phyloP scores from a whole-genome alignment of 768 basidiomycete genomes.

The Pseudohyphozyma bogoriensis region DNA sequence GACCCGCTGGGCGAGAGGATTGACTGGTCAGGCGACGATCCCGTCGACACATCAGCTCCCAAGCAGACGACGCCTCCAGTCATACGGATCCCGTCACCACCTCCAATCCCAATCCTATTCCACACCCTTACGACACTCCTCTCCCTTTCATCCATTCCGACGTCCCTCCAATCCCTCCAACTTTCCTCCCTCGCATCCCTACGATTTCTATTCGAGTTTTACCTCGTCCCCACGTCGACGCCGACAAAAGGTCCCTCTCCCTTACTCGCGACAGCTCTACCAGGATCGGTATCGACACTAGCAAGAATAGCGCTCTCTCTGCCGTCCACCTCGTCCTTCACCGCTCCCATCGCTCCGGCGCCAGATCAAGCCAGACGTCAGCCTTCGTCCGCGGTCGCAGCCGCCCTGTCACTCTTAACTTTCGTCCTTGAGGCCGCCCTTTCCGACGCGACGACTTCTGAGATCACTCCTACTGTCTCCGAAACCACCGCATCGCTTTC shows the following conservation, averaged over 20 bases:
- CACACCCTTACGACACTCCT: slow-evolving; percentile 72
- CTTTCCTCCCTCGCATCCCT: slow-evolving; percentile 13
- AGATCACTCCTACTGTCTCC: slow-evolving; percentile 50
- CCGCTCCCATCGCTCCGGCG: neutral
- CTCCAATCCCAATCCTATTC: slow-evolving; percentile 58
- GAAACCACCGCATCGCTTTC: slow-evolving; percentile 48
- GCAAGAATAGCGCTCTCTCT: slow-evolving; percentile 19
- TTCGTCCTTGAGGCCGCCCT: slow-evolving; percentile 50
- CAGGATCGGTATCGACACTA: slow-evolving; percentile 42
- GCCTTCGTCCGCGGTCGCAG: slow-evolving; percentile 15
- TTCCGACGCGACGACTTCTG: slow-evolving; percentile 57
- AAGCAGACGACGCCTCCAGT: neutral
- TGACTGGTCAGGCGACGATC: slow-evolving; percentile 9
- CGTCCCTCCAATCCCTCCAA: slow-evolving; percentile 48
- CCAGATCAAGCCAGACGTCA: slow-evolving; percentile 5
- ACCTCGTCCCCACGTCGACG: neutral
- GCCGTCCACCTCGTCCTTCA: neutral
- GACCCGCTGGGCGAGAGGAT: slow-evolving; percentile 32
- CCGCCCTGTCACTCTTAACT: slow-evolving; percentile 52
- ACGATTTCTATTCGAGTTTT: neutral
- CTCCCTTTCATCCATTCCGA: slow-evolving; percentile 47
- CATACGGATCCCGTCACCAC: neutral
- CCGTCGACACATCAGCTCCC: neutral
- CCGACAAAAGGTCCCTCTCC: neutral
- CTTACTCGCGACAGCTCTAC: slow-evolving; percentile 35